phyloP scores from a whole-genome alignment of 2,329 filamentous ascomycete species.

The Trichophyton rubrum region DNA sequence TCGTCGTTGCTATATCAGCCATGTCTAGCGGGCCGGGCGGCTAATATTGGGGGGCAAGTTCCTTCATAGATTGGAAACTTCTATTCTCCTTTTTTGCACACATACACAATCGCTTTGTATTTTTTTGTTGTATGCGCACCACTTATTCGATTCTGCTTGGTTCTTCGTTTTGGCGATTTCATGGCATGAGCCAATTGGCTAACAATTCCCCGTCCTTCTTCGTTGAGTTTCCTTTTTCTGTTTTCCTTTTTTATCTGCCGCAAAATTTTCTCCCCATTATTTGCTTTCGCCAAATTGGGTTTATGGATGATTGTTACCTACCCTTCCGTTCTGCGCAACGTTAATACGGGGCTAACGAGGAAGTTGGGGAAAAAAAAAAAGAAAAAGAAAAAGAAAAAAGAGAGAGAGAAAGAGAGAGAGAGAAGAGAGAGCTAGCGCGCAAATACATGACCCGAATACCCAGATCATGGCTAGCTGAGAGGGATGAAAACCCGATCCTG shows the following conservation, averaged over 20 bases:
- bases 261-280: background rate
- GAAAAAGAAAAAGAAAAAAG: too few relatives aligned
- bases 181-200: background rate
- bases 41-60: background rate
- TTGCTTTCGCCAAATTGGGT: conserved; percentile 1
- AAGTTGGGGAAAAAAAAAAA: background rate
- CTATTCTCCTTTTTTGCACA: background rate
- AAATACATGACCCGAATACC: background rate
- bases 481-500: background rate
- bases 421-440: background rate
- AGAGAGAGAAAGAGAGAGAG: too few relatives aligned
- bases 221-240: background rate
- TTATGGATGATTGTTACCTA: background rate
- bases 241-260: background rate
- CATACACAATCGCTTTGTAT: too few relatives aligned
- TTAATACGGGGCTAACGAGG: background rate
- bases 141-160: background rate
- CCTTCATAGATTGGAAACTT: background rate
- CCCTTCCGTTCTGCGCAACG: background rate
- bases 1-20: conserved; percentile 5
- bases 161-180: background rate
- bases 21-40: background rate
- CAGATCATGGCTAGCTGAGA: background rate
- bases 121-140: background rate
- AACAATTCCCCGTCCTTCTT: too few relatives aligned